phyloP scores from a whole-genome alignment of 371 early-diverging fungal species.

The Zychaea mexicana region DNA sequence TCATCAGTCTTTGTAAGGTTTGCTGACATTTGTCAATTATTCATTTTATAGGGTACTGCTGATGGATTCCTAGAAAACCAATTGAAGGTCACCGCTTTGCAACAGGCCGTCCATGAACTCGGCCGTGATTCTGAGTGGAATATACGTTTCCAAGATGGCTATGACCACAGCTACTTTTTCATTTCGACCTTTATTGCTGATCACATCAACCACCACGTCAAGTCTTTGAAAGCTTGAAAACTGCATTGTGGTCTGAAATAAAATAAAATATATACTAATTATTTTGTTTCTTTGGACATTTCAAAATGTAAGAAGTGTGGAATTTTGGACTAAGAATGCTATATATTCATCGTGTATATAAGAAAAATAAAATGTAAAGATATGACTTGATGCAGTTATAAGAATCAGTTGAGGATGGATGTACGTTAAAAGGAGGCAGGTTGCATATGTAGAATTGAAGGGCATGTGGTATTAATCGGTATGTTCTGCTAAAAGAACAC shows the following conservation, averaged over 20 bases:
- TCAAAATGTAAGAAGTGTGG: no score
- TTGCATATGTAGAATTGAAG: no score
- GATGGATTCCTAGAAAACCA: conserved; percentile 74
- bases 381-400: no score
- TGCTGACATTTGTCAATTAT: conserved; percentile 4
- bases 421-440: no score
- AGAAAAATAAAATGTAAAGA: no score
- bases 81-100: conserved; percentile 62
- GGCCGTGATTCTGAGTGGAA: conserved; percentile 50
- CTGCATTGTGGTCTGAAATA: not conserved
- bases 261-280: not conserved
- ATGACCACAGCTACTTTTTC: conserved; percentile 87
- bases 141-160: conserved; percentile 77
- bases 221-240: conserved; percentile 36
- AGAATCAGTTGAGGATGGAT: no score
- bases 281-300: not conserved
- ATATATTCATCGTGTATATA: no score
- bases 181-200: conserved; percentile 79
- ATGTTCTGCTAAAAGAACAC: no score
- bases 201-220: conserved; percentile 78
- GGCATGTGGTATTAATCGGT: no score
- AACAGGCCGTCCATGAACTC: conserved; percentile 42
- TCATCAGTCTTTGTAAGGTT: no score
- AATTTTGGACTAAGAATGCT: no score
- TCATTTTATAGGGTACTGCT: conserved; percentile 56